phyloP scores from a whole-genome alignment of 2,329 filamentous ascomycete species.

The Coniella vitis region DNA sequence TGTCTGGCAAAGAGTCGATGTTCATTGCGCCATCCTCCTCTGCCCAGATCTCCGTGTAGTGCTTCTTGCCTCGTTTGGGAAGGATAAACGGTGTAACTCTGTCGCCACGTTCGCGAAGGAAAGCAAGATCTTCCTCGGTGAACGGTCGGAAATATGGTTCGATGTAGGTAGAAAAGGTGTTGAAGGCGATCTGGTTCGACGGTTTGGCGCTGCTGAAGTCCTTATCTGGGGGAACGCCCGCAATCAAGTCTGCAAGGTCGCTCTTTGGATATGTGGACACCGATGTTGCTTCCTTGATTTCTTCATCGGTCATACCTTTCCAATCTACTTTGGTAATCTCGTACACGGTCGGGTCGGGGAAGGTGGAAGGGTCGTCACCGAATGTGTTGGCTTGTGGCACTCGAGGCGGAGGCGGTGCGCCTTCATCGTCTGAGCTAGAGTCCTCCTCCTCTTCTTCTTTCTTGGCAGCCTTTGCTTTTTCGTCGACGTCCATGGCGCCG shows the following conservation, averaged over 20 bases:
- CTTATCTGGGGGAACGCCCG: constrained; percentile 83
- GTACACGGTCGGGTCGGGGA: constrained; percentile 86
- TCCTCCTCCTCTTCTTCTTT: constrained; percentile 33
- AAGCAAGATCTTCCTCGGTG: constrained; percentile 89
- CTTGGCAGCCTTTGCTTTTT: constrained; percentile 27
- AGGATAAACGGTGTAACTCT: constrained; percentile 77
- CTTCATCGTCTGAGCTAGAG: constrained; percentile 52
- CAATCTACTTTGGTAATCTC: constrained; percentile 68
- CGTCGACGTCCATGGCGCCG: constrained; percentile 52
- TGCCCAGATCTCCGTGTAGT: constrained; percentile 87
- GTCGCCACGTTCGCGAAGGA: constrained; percentile 84
- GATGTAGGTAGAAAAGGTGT: constrained; percentile 85
- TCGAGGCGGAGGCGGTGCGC: constrained; percentile 54
- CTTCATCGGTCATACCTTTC: constrained; percentile 73
- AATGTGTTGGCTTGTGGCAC: constrained; percentile 80
- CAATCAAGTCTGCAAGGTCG: constrained; percentile 77
- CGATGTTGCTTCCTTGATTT: constrained; percentile 80
- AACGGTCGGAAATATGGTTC: constrained; percentile 88
- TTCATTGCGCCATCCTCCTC: constrained; percentile 83
- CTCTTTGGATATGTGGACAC: constrained; percentile 76
- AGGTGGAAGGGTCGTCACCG: constrained; percentile 86
- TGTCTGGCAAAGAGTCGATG: constrained; percentile 62
- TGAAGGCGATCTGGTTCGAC: constrained; percentile 87
- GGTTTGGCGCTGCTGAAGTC: constrained; percentile 95
- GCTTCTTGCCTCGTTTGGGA: constrained; percentile 73